Conservation (phyloP, 306 rosid species). For the Inga oerstediana region DNA sequence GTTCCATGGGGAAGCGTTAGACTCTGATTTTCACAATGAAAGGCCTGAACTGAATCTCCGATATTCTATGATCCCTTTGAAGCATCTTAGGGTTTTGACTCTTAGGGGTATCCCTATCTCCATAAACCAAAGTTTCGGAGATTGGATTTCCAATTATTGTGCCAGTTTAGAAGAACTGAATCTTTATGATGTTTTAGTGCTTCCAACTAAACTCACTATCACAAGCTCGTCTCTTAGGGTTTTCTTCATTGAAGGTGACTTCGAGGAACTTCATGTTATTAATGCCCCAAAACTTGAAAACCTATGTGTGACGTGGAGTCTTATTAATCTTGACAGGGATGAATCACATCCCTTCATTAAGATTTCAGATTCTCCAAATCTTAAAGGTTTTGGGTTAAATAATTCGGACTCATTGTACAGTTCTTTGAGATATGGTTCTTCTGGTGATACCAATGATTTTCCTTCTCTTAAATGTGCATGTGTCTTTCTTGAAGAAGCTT, state of each 20-base stretch:
- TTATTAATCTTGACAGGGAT: no score
- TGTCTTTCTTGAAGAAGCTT: no score
- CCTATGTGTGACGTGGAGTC: background rate
- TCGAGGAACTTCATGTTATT: background rate
- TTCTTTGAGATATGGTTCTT: no score
- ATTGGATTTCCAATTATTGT: background rate
- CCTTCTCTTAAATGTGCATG: background rate
- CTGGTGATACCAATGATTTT: background rate
- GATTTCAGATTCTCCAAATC: background rate
- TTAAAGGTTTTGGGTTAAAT: no score
- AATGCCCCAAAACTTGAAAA: background rate
- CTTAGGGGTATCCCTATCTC: background rate
- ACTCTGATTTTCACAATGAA: no score
- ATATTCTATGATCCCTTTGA: background rate
- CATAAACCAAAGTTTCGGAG: no score
- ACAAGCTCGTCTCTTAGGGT: background rate
- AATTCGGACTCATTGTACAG: background rate
- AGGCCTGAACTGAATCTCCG: no score
- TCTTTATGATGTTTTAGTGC: background rate
- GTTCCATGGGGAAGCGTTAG: no score
- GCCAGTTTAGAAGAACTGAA: background rate
- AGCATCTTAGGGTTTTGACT: no score
- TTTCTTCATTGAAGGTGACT: no score
- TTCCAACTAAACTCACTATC: background rate
- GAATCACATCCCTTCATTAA: background rate